Percentiles rank a stretch among this genome's conserved stretches.
phyloP scores from a whole-genome alignment of 192 early-diverging fungal genomes.

The Linnemannia zychae region DNA sequence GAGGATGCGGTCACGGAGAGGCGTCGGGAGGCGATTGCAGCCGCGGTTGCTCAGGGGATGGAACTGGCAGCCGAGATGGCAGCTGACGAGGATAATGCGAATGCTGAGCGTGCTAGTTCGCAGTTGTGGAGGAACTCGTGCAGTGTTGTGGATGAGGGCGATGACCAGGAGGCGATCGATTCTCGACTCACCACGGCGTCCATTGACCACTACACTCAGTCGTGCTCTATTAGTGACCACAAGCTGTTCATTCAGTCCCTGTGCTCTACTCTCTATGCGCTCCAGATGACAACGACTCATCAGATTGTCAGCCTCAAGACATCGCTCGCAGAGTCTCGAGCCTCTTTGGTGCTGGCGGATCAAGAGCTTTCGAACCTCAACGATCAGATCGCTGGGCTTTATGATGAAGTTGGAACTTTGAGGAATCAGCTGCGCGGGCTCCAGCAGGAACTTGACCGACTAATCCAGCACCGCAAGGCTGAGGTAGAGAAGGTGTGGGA shows the following conservation, averaged over 20 bases:
- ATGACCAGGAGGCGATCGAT: conserved; percentile 48
- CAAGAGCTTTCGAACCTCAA: conserved; percentile 57
- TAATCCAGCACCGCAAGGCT: conserved; percentile 63
- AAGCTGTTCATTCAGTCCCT: conserved; percentile 54
- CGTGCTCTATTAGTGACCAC: conserved; percentile 52
- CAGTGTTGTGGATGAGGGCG: conserved; percentile 52
- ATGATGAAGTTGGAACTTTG: conserved; percentile 63
- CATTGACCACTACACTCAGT: conserved; percentile 53
- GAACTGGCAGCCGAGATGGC: conserved; percentile 46
- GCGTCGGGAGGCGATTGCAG: conserved; percentile 39
- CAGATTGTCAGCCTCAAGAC: conserved; percentile 51
- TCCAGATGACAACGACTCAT: conserved; percentile 55
- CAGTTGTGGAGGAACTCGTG: conserved; percentile 53
- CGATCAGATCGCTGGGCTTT: conserved; percentile 55
- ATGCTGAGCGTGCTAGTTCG: conserved; percentile 21
- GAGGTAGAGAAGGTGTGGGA: conserved; percentile 69
- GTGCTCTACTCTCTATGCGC: conserved; percentile 58
- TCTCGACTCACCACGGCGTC: conserved; percentile 41
- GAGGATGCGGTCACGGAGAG: conserved; percentile 29
- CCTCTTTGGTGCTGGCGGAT: conserved; percentile 55
- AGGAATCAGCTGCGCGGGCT: conserved; percentile 58
- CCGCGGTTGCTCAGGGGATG: conserved; percentile 46
- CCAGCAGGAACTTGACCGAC: conserved; percentile 60
- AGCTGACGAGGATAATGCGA: conserved; percentile 4
- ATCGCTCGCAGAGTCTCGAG: conserved; percentile 56